These are phyloP conservation scores for Amaranthus hypochondriacus DNA, from an alignment of 148 eudicot species.

Conservation along the genomic window DNA sequence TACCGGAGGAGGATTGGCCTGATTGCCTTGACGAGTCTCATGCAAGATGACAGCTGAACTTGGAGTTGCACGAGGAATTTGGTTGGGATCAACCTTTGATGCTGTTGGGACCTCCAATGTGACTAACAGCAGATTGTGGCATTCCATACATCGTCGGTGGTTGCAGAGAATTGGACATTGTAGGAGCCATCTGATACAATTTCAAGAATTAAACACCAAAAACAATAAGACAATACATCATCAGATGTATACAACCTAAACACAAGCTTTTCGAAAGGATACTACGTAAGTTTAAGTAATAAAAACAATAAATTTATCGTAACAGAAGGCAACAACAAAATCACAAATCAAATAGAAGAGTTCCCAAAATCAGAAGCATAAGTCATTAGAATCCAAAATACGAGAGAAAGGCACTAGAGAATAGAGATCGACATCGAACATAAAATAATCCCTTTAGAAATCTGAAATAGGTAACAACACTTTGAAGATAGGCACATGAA, in stretches of 20 bases:
- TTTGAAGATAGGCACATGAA: no score
- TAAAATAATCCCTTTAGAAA: no score
- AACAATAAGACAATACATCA: background rate
- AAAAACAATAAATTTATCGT: background rate
- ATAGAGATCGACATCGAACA: no score
- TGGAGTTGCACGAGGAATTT: constrained; percentile 86
- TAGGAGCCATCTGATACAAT: constrained; percentile 47
- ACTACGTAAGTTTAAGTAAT: background rate
- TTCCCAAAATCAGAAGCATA: background rate
- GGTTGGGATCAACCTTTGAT: constrained; percentile 83
- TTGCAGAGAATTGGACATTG: constrained; percentile 52
- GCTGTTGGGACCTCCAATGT: constrained; percentile 46
- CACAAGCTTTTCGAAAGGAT: background rate
- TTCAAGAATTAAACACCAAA: constrained; percentile 20
- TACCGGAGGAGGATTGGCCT: constrained; percentile 99
- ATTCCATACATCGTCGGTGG: constrained; percentile 70
- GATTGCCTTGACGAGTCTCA: constrained; percentile 91
- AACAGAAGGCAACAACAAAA: background rate
- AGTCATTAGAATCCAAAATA: no score
- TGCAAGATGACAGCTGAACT: constrained; percentile 55
- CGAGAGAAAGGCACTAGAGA: no score
- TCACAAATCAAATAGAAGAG: background rate
- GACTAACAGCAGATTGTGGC: constrained; percentile 51
- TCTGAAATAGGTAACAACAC: no score
- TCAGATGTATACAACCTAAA: background rate